Evolutionary conservation across 495 filamentous ascomycete genomes (phyloP).

Genomic region (Podospora didyma): DNA sequence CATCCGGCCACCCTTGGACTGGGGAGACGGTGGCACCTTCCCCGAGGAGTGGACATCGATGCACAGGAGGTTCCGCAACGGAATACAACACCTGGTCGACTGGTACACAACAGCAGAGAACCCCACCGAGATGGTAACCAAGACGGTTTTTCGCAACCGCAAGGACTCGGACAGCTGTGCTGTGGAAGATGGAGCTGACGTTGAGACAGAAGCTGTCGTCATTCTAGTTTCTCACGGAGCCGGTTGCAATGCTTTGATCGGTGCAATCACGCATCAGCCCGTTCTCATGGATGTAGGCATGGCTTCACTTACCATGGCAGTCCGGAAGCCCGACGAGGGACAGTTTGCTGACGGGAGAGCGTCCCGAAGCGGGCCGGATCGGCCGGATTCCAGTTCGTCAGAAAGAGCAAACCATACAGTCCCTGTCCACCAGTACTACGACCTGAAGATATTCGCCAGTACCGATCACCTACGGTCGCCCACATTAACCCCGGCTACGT

Average conservation of each 20-base stretch:
- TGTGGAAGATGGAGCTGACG: constrained; percentile 42
- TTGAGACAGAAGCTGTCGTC: constrained; percentile 71
- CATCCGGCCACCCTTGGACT: constrained; percentile 66
- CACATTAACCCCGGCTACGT: constrained; percentile 30
- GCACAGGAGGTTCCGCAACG: constrained; percentile 82
- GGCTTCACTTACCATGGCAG: constrained; percentile 87
- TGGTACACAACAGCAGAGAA: constrained; percentile 65
- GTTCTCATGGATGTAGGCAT: constrained; percentile 85
- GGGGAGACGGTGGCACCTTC: constrained; percentile 83
- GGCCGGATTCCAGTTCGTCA: constrained; percentile 9
- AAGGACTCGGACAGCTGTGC: constrained; percentile 9
- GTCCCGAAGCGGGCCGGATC: constrained; percentile 17
- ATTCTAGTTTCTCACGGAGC: constrained; percentile 95
- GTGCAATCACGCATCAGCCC: constrained; percentile 82
- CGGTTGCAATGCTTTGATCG: constrained; percentile 93
- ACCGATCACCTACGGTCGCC: constrained; percentile 70
- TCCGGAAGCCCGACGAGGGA: constrained; percentile 52
- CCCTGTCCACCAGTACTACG: constrained; percentile 59
- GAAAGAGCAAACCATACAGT: constrained; percentile 35
- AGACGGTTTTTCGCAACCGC: constrained; percentile 20
- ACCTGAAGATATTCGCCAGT: constrained; percentile 70
- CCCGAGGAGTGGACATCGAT: constrained; percentile 94
- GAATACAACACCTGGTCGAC: constrained; percentile 67
- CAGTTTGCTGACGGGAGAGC: constrained; percentile 3
- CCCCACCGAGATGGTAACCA: constrained; percentile 45